These are phyloP conservation scores for Penicillium bovifimosum DNA, from an alignment of 495 filamentous ascomycete species.

Conservation along the genomic window DNA sequence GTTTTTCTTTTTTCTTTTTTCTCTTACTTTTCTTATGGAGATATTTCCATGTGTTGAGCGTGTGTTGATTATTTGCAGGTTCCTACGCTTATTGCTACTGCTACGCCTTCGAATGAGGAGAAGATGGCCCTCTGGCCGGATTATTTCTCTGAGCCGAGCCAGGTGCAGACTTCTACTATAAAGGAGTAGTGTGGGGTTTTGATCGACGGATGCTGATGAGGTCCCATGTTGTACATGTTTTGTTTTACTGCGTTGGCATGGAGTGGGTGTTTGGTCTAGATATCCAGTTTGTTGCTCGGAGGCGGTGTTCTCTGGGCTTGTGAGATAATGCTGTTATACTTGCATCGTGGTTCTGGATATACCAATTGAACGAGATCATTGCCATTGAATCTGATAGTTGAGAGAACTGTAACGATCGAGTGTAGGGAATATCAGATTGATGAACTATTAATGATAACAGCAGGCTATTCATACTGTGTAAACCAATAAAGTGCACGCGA, in stretches of 20 bases:
- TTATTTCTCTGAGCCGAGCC: slow-evolving; percentile 43
- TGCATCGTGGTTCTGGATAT: background rate
- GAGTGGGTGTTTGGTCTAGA: slow-evolving; percentile 1
- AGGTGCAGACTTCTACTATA: slow-evolving; percentile 25
- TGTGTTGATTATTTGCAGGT: slow-evolving; percentile 26
- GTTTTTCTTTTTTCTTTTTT: slow-evolving; percentile 1
- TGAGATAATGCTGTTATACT: background rate
- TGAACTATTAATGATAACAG: too few relatives aligned
- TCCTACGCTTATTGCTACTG: slow-evolving; percentile 50
- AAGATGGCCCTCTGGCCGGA: slow-evolving; percentile 65
- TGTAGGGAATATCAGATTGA: too few relatives aligned
- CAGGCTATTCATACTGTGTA: too few relatives aligned
- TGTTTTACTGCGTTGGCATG: background rate
- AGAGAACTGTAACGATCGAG: too few relatives aligned
- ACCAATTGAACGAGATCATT: background rate
- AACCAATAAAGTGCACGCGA: background rate
- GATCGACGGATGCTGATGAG: background rate
- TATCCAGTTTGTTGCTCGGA: background rate
- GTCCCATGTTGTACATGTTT: background rate
- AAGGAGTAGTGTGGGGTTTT: slow-evolving; percentile 11
- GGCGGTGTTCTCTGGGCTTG: background rate
- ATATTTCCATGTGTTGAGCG: background rate
- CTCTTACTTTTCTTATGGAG: background rate
- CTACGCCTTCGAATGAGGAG: slow-evolving; percentile 53
- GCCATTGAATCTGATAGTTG: too few relatives aligned